A percentile compares a stretch with the other conserved stretches of the same genome.
Evolutionary conservation across 495 filamentous ascomycete species (phyloP).

Genomic region (Penicillium subrubescens): DNA sequence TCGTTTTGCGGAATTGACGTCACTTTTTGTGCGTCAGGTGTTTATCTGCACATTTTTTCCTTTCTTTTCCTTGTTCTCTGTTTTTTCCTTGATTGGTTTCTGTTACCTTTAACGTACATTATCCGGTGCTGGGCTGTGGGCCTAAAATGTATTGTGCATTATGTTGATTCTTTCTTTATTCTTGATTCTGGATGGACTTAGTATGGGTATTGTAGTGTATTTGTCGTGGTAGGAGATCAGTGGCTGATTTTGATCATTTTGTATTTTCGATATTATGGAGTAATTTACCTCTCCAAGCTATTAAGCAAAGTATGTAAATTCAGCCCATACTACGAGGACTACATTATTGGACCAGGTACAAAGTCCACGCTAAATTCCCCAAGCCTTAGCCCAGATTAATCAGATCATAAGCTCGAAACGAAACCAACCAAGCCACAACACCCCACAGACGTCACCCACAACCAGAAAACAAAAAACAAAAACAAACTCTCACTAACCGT

Average conservation of each 20-base stretch:
- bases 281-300: background rate
- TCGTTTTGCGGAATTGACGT: constrained; percentile 18
- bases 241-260: background rate
- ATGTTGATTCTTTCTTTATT: constrained; percentile 12
- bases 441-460: background rate
- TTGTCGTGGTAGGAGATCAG: background rate
- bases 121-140: constrained; percentile 32
- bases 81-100: background rate
- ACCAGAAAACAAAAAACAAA: background rate
- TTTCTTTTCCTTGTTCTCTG: constrained; percentile 8
- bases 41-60: constrained; percentile 3
- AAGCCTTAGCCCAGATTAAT: background rate
- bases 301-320: background rate
- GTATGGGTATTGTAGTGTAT: background rate
- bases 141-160: constrained; percentile 27
- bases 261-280: no score
- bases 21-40: background rate
- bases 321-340: no score
- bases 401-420: no score
- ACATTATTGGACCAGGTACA: no score
- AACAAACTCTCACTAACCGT: background rate
- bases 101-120: constrained; percentile 31
- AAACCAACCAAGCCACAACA: background rate
- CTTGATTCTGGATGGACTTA: background rate
- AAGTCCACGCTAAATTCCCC: background rate